Base-by-base conservation (phyloP, 2,329 filamentous ascomycete species). In the Lasiodiplodia hormozganensis region DNA sequence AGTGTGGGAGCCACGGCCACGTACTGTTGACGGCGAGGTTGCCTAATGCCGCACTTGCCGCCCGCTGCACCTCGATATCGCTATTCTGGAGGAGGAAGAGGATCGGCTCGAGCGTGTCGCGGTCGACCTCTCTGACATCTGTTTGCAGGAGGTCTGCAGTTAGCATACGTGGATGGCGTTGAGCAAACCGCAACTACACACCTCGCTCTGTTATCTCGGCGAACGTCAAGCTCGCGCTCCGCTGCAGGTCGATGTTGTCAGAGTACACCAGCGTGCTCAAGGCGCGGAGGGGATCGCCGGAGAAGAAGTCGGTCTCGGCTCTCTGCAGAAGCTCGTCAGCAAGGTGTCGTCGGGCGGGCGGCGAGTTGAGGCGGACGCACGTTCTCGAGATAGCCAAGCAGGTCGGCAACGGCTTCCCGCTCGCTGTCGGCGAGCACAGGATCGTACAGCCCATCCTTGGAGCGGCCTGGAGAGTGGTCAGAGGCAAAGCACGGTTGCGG, bases 201-300 rank as follows among this genome's bases (percentile, higher is more conserved):
- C 96, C 95, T 93, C 95, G 85, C 82, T 99, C 96, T 49, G 96
- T 99, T 74, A 99, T 99, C 81, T 99, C 96, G 70, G 96, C 96
- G 85, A 99, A 99, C 2, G 96, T 99, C 80, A 99, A 88, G 80
- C 95, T 98, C 65, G 96, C 96, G 83, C 96, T 98, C 73, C 96
- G 89, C 83, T 99, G 96, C 65, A 99, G 87, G 80, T 99, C 96
- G 79, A 99, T 94, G 83, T 99, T 99, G 81, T 98, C 94, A 69
- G 96, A 99, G 80, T 97, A 99, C 69, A 99, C 96, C 31, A 99
- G 88, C 14, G 95, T 99, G 82, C 93, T 97, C 68, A 99, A 85
- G 56, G 96, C 95, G 81, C 92, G 92, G 69, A 99, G 89, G 56
- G 96, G 96, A 77, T 97, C 94, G 81, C 96, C 96, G 47, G 92